Evolutionary conservation across 163 green algal genomes (phyloP).

Genomic region (Volvox carteri): DNA sequence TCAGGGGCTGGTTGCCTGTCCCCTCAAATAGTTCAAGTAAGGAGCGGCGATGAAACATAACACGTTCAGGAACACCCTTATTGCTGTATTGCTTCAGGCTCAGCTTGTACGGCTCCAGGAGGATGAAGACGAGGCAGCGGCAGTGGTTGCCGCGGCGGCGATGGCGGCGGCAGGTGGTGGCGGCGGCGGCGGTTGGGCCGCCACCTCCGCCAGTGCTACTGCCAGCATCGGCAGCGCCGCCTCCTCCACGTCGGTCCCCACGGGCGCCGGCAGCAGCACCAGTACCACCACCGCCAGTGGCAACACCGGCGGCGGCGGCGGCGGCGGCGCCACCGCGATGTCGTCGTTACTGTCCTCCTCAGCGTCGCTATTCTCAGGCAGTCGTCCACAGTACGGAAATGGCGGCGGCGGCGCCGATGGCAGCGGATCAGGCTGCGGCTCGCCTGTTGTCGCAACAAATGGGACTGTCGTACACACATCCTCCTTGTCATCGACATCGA

Average conservation of each 20-base stretch:
- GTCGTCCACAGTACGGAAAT: background rate
- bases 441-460: background rate
- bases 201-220: too few relatives aligned
- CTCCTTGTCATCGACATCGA: too few relatives aligned
- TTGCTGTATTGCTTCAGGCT: background rate
- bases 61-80: too few relatives aligned
- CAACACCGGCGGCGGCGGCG: background rate
- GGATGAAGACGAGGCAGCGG: conserved; percentile 13
- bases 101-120: background rate
- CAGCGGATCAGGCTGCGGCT: background rate
- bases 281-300: background rate
- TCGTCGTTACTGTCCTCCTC: background rate
- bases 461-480: background rate
- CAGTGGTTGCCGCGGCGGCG: background rate
- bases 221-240: background rate
- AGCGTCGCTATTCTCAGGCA: background rate
- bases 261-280: background rate
- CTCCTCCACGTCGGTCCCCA: background rate
- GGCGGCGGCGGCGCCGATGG: background rate
- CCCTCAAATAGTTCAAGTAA: too few relatives aligned
- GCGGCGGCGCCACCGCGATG: background rate
- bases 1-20: too few relatives aligned
- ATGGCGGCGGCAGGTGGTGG: background rate
- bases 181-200: background rate
- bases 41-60: too few relatives aligned